Evolutionary conservation across 2,329 filamentous ascomycete genomes (phyloP), one percentile per base, ranked within the genome.

Genomic region (Emergomyces pasteurianus): DNA sequence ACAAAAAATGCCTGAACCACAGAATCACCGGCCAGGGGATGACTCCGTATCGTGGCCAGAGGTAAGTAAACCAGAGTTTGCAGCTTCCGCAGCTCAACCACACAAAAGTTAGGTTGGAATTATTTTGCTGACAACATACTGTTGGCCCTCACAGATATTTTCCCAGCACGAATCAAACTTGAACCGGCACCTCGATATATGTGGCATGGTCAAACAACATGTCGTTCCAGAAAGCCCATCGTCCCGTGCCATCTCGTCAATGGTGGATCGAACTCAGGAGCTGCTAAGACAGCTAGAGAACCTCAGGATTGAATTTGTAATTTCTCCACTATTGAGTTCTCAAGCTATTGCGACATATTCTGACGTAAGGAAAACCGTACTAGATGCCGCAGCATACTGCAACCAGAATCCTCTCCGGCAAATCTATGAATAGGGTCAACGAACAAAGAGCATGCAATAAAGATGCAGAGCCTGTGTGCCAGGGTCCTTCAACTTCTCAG

Each of bases 161-260:
- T 65, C 69, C 14, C 74, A 72, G 46, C 76, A 78, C 63, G 72
- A 77, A n/a, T 70, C 65, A 2, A 64, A 75, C 34, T 66, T 78
- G 2, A 67, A 69, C 40, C 73, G 70, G 3, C 77, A 79, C 62
- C 60, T 76, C 1, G 67, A 72, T 53, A 70, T 77, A 64, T 65
- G 77, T 9, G 66, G 71, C 18, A 67, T 70, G 62, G 67, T 77
- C 2, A 69, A 71, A 55, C 63, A 64, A 7, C 70, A 74, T 50
- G 64, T 71, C 10, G 62, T 65, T 4, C 61, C 65, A 10, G 67
- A 72, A 36, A 63, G 64, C 7, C 70, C 71, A 40, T 68, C 70
- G 14, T 69, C 65, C 43, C 67, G 66, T 14, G 65, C 69, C 6
- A 66, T 78, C 3, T 69, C 70, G 1, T 65, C 69, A 7, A 75